These are phyloP conservation scores for Colletotrichum magnum DNA, from an alignment of 2,329 filamentous ascomycete genomes.

Conservation along the genomic window DNA sequence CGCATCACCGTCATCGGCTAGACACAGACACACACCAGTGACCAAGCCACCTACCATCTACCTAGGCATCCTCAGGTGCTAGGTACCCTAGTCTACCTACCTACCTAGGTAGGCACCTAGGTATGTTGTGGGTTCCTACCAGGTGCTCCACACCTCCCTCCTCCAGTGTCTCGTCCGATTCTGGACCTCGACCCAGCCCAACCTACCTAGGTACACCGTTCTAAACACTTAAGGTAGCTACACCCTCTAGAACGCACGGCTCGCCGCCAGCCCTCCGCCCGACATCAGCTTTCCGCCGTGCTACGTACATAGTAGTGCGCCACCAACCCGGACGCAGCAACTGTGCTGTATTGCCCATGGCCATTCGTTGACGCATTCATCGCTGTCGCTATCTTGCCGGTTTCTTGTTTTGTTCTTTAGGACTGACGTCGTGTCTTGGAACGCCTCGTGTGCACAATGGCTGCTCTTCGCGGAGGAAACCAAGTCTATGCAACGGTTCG, in stretches of 20 bases:
- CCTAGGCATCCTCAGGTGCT: too few relatives aligned
- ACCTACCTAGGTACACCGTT: too few relatives aligned
- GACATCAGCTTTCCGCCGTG: conserved; percentile 30
- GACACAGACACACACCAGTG: too few relatives aligned
- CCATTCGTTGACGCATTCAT: conserved; percentile 29
- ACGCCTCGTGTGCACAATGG: conserved; percentile 50
- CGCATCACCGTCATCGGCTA: too few relatives aligned
- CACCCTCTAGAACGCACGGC: conserved; percentile 23
- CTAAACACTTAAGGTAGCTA: too few relatives aligned
- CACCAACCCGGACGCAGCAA: conserved; percentile 8
- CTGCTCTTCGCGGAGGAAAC: conserved; percentile 54
- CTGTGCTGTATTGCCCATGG: conserved; percentile 31
- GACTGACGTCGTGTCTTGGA: conserved; percentile 36
- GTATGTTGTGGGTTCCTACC: too few relatives aligned
- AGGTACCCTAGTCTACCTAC: background rate
- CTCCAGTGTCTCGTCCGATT: background rate
- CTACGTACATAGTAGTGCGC: conserved; percentile 16
- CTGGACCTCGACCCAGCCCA: conserved; percentile 5
- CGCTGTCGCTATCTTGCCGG: conserved; percentile 3
- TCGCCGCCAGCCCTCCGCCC: conserved; percentile 30
- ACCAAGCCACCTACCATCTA: too few relatives aligned
- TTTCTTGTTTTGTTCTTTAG: conserved; percentile 34
- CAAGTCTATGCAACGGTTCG: conserved; percentile 72
- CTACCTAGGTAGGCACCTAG: too few relatives aligned
- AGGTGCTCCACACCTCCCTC: background rate